Base-by-base conservation (phyloP, 805 yeast species). In the Starmerella kuoi region DNA sequence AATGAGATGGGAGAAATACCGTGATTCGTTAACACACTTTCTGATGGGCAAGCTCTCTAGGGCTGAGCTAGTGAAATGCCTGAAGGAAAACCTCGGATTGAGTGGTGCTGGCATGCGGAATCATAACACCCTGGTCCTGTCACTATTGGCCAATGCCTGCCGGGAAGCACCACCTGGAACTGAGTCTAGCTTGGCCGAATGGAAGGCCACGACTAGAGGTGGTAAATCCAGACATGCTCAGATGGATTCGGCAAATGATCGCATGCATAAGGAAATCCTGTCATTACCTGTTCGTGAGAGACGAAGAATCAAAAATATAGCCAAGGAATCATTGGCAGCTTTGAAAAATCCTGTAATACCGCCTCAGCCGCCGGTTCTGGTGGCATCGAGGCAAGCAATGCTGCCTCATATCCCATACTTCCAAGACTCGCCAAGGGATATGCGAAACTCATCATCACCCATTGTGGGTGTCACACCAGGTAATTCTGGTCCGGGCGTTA, bases 391-490 rank as follows among this genome's bases (percentile, higher is more conserved):
- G 5, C 65, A 61, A 54, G 73, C 84, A 0, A 63, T 77, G 56
- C 67, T 79, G 38, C 96, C 97, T 1, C 82, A 81, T 54, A 77
- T 88, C 19, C 98, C 98, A 3, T 76, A 78, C 56, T 76, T 55
- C 39, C 58, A 54, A 43, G 67, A 60, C 38, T 4, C 31, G 18
- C 23, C n/a, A 17, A 9, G 18, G 8, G 33, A 30, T 9, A 7
- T 9, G 19, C 33, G 33, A n/a, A 30, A 9, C 8, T 9, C 18
- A 8, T 30, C 33, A 19, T 19, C 33, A 9, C 9, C 18, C 19
- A n/a, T 30, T 9, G 14, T 17, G 39, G 15, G 39, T 15, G 24
- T 21, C 20, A 24, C 35, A 20, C 21, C 25, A n/a, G 30, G 28
- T 24, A n/a, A 15, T 19, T 22, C 17, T n/a, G 31, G 28, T 7